Evolutionary conservation across 2,329 filamentous ascomycete species (phyloP), one percentile per base, ranked within the genome.

Genomic region (Graphilbum sp.): DNA sequence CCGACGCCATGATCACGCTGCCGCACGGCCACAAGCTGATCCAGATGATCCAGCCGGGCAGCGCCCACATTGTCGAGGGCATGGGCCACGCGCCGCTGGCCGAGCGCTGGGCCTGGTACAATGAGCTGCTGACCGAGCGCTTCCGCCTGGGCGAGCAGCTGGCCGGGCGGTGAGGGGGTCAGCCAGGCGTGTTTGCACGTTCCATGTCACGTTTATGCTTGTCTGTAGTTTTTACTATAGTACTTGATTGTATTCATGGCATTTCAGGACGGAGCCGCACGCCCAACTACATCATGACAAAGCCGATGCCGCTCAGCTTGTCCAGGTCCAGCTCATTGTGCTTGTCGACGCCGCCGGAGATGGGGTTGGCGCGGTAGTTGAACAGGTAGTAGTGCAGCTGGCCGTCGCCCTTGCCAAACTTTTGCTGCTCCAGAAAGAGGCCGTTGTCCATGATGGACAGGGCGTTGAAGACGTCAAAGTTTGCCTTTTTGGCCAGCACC

Each of bases 301-400:
- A 72, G 30, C 90, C 90, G 42, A 98, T 76, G 1, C 90, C 88
- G 49, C 87, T 90, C 53, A 86, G 73, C 45, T 72, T 70, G 41
- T 77, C 75, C 48, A 78, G 72, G 53, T 94, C 87, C 30, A 88
- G 66, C 49, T 75, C 63, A 54, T 92, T 93, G 52, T 70, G 74
- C 50, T 70, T 69, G 55, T 95, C 77, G 32, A 96, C 76, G 18
- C 90, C 90, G 35, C 90, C 87, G 1, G 74, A 64, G 50, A 98
- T 80, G n/a, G 78, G 75, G 43, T 82, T 77, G 12, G 85, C 83
- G 41, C 85, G 76, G 65, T 95, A 98, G 61, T 98, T 98, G 69
- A 92, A 98, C 24, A 98, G 66, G 58, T 98, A 98, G 62, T 87
- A 98, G 59, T 98, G 86, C 49, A 98, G 66, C 56, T 90, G 85